Conservation (phyloP, 2,329 filamentous ascomycete species). For the Lachnellula cervina region DNA sequence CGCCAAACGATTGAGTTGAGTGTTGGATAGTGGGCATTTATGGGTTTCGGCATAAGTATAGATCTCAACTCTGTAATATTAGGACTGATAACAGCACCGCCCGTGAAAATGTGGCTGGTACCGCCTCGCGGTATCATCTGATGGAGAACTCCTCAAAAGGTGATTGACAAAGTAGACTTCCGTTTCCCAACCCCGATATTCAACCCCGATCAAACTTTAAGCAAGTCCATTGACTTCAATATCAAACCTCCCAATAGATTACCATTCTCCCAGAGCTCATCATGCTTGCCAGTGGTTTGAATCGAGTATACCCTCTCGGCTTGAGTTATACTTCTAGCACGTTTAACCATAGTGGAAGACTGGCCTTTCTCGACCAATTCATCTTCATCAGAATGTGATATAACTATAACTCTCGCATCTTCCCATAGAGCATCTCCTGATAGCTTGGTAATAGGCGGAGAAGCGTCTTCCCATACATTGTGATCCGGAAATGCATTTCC, state of each 20-base stretch:
- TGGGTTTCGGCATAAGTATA: background rate
- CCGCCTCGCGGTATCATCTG: too few relatives aligned
- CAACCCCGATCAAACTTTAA: background rate
- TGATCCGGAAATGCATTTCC: constrained; percentile 51
- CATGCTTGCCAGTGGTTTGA: constrained; percentile 54
- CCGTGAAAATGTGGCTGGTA: too few relatives aligned
- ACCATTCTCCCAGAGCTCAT: constrained; percentile 60
- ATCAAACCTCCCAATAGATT: constrained; percentile 48
- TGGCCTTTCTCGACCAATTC: constrained; percentile 28
- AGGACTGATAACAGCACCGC: background rate
- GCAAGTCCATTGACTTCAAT: constrained; percentile 9
- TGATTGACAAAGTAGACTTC: too few relatives aligned
- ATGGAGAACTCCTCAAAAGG: too few relatives aligned
- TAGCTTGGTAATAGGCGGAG: constrained; percentile 37
- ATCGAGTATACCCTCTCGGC: constrained; percentile 29
- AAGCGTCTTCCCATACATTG: constrained; percentile 48
- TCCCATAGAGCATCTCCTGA: constrained; percentile 12
- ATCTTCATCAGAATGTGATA: constrained; percentile 40
- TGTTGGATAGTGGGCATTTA: background rate
- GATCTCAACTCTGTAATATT: background rate
- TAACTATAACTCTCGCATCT: constrained; percentile 10
- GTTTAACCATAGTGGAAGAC: constrained; percentile 19
- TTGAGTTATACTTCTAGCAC: constrained; percentile 9
- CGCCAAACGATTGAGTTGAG: background rate
- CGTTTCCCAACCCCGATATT: too few relatives aligned